Base-by-base conservation (phyloP, 371 early-diverging fungal species). In the Rhizopus arrhizus region DNA sequence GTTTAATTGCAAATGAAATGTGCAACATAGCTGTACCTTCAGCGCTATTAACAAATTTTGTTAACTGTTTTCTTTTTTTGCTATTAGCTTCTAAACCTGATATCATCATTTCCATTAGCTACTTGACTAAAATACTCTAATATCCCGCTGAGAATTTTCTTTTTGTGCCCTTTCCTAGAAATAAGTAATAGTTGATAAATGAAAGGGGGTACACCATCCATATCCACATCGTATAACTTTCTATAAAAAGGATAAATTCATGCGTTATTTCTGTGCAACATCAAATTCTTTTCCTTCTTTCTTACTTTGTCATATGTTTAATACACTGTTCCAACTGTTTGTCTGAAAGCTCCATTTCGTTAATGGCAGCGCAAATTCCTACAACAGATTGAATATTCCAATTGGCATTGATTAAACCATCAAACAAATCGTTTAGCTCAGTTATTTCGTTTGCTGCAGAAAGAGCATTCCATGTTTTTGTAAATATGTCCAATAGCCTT, bases 1-100 rank as follows among this genome's bases (percentile, higher is more conserved):
- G 86, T 29, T 83, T 85, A 22, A 85, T 74, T 12, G 86, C 86
- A 63, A 84, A 87, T 31, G 80, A 72, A 31, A 87, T 69, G 53
- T 87, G 86, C 28, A 87, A 69, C 65, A 87, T 81, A 6, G 81
- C 81, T 5, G 83, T 85, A 31, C 86, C 84, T 70, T 85, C 82
- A 56, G 83, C 78, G 3, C 72, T 56, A 56, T 43, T 5, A 47
- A 29, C 54, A 54, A 41, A 28, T 8, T 10, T 28, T 9, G 40
- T 64, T 9, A 49, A 31, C 13, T 48, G 28, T 10, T 36, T 5
- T 3, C 38, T 40, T 15, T 49, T 36, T 34, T 41, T 33, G 16
- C 13, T 38, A 5, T 40, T 36, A 11, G 0, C 11, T 48, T 22
- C 36, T 6, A 33, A 35, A 59, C 53, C 59, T 59, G 35, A n/a